A percentile compares a stretch with the other conserved stretches of the same genome.
These are phyloP conservation scores for Lumnitzera littorea DNA, from an alignment of 345 rosid species.

Conservation along the genomic window DNA sequence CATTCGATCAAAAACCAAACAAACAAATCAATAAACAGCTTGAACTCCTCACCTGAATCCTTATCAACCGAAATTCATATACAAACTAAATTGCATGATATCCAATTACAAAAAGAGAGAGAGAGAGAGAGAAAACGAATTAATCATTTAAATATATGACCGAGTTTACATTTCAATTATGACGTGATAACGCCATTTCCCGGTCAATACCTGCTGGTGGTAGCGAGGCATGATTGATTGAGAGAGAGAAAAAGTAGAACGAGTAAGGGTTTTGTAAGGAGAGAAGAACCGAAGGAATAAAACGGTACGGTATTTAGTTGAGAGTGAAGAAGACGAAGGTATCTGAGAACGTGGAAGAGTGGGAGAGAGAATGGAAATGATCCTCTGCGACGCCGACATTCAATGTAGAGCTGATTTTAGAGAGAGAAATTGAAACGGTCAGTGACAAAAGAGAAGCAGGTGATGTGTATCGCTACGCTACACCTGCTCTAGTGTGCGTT, in stretches of 20 bases:
- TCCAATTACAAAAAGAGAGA: no score
- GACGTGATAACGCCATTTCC: not conserved
- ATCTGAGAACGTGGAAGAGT: slow-evolving; percentile 9
- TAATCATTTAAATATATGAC: no score
- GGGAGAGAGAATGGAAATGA: slow-evolving; percentile 17
- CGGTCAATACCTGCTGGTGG: slow-evolving; percentile 19
- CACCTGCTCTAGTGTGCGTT: no score
- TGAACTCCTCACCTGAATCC: no score
- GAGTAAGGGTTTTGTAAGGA: slow-evolving; percentile 18
- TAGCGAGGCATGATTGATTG: slow-evolving; percentile 23
- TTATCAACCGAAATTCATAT: not conserved
- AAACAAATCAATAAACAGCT: no score
- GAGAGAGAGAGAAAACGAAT: no score
- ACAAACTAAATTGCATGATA: no score
- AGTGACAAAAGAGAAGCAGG: no score
- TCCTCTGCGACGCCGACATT: slow-evolving; percentile 36
- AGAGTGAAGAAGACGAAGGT: slow-evolving; percentile 1
- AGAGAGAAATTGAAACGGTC: no score
- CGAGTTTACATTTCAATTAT: no score
- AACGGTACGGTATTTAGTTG: slow-evolving; percentile 3
- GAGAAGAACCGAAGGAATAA: slow-evolving; percentile 25
- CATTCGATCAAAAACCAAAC: no score
- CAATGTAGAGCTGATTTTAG: slow-evolving; percentile 1
- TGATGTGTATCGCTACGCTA: no score
- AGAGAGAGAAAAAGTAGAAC: slow-evolving; percentile 11